These are phyloP conservation scores for Colletotrichum godetiae DNA, from an alignment of 2,329 filamentous ascomycete species.

Conservation along the genomic window DNA sequence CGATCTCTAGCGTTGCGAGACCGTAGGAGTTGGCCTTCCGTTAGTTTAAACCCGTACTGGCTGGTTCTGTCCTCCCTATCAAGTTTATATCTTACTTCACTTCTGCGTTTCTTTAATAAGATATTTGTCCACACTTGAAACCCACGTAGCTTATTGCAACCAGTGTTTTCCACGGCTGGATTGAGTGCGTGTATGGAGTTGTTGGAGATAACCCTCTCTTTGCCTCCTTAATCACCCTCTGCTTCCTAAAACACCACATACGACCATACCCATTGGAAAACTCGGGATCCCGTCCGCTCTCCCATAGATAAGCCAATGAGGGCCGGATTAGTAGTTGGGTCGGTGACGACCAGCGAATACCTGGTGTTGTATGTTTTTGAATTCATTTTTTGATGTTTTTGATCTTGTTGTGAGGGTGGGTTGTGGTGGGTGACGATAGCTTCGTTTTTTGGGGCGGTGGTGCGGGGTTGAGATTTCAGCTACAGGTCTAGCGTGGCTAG, in stretches of 20 bases:
- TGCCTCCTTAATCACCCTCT: background rate
- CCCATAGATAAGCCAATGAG: background rate
- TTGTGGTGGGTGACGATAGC: background rate
- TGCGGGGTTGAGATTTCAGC: background rate
- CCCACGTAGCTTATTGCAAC: no score
- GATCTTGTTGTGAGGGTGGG: background rate
- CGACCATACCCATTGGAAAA: background rate
- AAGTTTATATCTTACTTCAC: no score
- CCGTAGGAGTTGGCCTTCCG: no score
- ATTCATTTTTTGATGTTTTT: background rate
- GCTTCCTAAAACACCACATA: background rate
- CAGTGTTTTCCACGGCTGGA: no score
- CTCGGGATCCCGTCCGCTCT: background rate
- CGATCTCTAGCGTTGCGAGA: no score
- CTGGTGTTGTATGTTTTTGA: background rate
- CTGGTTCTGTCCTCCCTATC: no score
- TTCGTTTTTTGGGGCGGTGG: background rate
- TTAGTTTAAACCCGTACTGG: no score
- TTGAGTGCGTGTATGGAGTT: no score
- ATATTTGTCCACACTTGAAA: no score
- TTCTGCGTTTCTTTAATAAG: no score
- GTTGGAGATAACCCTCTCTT: background rate
- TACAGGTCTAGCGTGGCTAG: background rate
- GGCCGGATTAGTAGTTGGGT: background rate
- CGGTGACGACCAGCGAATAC: background rate